phyloP scores from a whole-genome alignment of 1,284 basidiomycete species.

The Trichosporon asahii region DNA sequence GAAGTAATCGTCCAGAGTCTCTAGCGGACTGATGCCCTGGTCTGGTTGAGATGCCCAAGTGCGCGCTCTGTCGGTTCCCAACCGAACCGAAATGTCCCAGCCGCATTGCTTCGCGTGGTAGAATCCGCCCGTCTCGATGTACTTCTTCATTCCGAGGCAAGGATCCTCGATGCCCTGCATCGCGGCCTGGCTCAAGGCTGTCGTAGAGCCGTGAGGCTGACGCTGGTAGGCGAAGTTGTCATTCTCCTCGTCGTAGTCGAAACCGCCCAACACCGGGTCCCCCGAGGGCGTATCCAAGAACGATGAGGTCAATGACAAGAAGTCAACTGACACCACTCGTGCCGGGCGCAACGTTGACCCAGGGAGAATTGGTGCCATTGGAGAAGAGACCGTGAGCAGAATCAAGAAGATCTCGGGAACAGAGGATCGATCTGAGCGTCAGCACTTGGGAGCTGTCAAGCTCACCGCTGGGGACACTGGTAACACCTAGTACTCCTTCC shows the following conservation, averaged over 20 bases:
- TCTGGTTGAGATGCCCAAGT: constrained; percentile 28
- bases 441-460: not conserved
- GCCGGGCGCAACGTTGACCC: constrained; percentile 43
- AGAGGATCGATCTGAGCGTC: constrained; percentile 37
- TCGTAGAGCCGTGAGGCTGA: not conserved
- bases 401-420: constrained; percentile 51
- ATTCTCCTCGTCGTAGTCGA: constrained; percentile 28
- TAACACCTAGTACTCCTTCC: constrained; percentile 72
- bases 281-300: constrained; percentile 50
- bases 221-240: constrained; percentile 11
- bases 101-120: constrained; percentile 78
- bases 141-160: constrained; percentile 82
- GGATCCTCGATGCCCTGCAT: constrained; percentile 71
- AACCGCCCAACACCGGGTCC: constrained; percentile 21
- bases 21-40: constrained; percentile 54
- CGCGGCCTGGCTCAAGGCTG: constrained; percentile 36
- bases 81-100: constrained; percentile 84
- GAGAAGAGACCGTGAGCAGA: constrained; percentile 37
- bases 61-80: constrained; percentile 54
- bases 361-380: constrained; percentile 41
- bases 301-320: constrained; percentile 52
- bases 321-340: constrained; percentile 53
- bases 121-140: constrained; percentile 86
- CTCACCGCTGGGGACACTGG: constrained; percentile 53
- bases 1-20: constrained; percentile 73